Evolutionary conservation across 345 rosid genomes (phyloP).

Genomic region (Turritis glabra): DNA sequence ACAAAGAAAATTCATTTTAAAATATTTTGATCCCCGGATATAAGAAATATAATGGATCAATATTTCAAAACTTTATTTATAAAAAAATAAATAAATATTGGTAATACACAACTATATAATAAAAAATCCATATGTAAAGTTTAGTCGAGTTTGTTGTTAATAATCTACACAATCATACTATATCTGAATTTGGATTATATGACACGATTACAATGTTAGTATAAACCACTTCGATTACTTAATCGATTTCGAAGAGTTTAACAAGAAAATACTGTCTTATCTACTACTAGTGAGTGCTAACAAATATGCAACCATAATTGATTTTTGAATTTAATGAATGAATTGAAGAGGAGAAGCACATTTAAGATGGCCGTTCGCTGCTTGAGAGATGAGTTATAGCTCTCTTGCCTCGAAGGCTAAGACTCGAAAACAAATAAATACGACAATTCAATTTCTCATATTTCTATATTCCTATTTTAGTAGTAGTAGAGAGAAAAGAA

Average conservation of each 20-base stretch:
- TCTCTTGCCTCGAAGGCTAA: constrained; percentile 13
- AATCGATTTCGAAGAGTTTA: not conserved
- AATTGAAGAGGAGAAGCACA: constrained; percentile 9
- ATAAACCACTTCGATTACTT: not conserved
- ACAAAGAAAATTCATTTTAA: no score
- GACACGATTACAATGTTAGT: not conserved
- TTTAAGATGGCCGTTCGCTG: constrained; percentile 3
- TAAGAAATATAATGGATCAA: no score
- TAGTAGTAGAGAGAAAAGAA: not conserved
- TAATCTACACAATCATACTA: no score
- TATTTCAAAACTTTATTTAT: no score
- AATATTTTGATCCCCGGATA: no score
- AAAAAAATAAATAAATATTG: no score
- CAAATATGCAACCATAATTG: not conserved
- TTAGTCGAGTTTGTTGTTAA: no score
- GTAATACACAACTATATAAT: no score
- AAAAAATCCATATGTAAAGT: no score
- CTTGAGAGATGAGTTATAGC: constrained; percentile 17
- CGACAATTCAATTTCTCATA: not conserved
- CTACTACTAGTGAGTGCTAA: not conserved
- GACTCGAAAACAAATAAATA: constrained; percentile 3
- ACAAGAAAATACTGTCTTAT: not conserved
- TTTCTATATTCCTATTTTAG: not conserved
- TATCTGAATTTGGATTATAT: no score
- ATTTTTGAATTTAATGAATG: not conserved